Evolutionary conservation across 768 basidiomycete species (phyloP).

Genomic region (Collybia mongolica): DNA sequence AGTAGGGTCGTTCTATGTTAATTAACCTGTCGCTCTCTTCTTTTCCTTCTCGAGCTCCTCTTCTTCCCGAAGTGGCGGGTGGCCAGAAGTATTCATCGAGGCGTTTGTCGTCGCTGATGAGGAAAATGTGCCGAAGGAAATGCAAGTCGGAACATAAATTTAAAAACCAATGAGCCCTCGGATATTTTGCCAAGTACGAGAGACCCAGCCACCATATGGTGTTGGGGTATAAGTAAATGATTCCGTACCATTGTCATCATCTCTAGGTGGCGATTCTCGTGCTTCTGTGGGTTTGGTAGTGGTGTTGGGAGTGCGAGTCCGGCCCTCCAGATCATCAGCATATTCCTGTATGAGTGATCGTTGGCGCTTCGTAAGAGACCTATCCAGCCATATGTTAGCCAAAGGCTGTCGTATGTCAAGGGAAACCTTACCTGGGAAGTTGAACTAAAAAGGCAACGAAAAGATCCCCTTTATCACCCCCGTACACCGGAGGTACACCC

Average conservation of each 20-base stretch:
- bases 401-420: constrained; percentile 1
- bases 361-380: constrained; percentile 81
- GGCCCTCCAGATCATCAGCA: constrained; percentile 91
- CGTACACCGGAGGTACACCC: constrained; percentile 68
- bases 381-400: constrained; percentile 27
- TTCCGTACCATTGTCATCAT: constrained; percentile 72
- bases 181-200: constrained; percentile 65
- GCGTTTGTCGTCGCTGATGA: constrained; percentile 23
- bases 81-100: constrained; percentile 18
- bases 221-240: constrained; percentile 60
- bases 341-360: constrained; percentile 85
- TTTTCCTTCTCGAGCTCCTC: constrained; percentile 42
- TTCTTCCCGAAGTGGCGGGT: constrained; percentile 25
- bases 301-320: constrained; percentile 18
- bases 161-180: constrained; percentile 69
- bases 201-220: constrained; percentile 64
- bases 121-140: constrained; percentile 46
- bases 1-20: constrained; percentile 15
- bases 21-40: constrained; percentile 51
- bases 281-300: constrained; percentile 16
- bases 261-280: constrained; percentile 3
- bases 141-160: constrained; percentile 37
- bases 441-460: constrained; percentile 87
- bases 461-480: constrained; percentile 73
- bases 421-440: constrained; percentile 75